phyloP scores from a whole-genome alignment of 257 asterid species.

The Ophiorrhiza pumila region DNA sequence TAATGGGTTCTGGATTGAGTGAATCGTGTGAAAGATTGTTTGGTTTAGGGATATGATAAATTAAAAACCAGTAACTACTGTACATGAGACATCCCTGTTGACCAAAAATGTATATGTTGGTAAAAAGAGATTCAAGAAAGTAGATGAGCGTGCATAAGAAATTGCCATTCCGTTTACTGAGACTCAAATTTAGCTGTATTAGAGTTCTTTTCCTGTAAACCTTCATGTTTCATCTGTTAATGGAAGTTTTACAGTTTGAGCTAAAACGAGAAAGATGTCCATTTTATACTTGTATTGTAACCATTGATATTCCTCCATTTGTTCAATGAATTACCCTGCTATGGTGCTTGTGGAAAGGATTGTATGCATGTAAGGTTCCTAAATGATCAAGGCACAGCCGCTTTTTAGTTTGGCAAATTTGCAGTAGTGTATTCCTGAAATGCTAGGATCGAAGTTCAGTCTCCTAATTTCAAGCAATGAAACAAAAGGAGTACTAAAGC shows the following conservation, averaged over 20 bases:
- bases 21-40: background rate
- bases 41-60: background rate
- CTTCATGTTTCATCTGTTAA: conserved; percentile 3
- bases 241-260: background rate
- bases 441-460: no score
- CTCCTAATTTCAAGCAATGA: no score
- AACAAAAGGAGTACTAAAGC: no score
- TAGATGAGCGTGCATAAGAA: background rate
- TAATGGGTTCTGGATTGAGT: background rate
- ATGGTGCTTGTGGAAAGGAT: background rate
- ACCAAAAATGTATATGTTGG: background rate
- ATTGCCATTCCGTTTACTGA: background rate
- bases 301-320: background rate
- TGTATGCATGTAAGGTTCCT: conserved; percentile 1
- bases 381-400: background rate
- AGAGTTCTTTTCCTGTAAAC: background rate
- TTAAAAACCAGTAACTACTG: background rate
- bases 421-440: no score
- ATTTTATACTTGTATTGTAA: background rate
- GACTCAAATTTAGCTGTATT: background rate
- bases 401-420: background rate
- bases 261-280: background rate
- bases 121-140: background rate
- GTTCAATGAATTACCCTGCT: background rate
- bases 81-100: background rate